Evolutionary conservation across 495 filamentous ascomycete genomes (phyloP).

Genomic region (Astrothelium subdiscretum): DNA sequence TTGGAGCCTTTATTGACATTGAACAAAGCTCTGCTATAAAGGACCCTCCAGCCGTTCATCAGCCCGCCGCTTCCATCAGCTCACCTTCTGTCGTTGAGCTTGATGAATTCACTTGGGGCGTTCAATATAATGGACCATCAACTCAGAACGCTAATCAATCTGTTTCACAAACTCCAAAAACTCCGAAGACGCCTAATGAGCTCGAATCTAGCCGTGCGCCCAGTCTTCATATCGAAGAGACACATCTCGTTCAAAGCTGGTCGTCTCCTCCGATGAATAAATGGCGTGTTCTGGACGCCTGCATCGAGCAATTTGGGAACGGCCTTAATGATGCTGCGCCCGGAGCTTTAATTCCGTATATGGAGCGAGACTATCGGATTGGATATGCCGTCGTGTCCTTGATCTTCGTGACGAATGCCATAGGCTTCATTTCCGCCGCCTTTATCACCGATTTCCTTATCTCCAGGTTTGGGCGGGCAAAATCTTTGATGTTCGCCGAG

Average conservation of each 20-base stretch:
- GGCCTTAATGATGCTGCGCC: constrained; percentile 46
- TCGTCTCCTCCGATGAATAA: constrained; percentile 44
- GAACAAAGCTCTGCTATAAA: constrained; percentile 24
- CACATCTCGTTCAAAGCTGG: constrained; percentile 37
- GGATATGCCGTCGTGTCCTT: constrained; percentile 64
- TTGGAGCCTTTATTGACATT: constrained; percentile 28
- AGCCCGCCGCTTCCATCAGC: background rate
- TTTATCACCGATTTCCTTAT: constrained; percentile 49
- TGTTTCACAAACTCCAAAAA: constrained; percentile 15
- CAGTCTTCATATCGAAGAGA: constrained; percentile 30
- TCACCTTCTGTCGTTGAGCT: constrained; percentile 23
- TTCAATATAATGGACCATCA: constrained; percentile 17
- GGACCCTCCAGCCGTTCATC: constrained; percentile 21
- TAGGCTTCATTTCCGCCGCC: constrained; percentile 61
- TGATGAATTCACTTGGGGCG: constrained; percentile 18
- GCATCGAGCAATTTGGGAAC: constrained; percentile 30
- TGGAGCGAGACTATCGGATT: constrained; percentile 59
- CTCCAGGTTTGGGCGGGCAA: constrained; percentile 48
- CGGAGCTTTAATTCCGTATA: constrained; percentile 64
- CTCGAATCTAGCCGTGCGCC: constrained; percentile 42
- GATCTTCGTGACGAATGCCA: constrained; percentile 67
- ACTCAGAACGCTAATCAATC: background rate
- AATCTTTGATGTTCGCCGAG: constrained; percentile 46
- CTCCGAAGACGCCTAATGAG: constrained; percentile 36
- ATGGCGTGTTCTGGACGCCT: constrained; percentile 31